phyloP scores from a whole-genome alignment of 768 basidiomycete species.

The Saitozyma podzolica region DNA sequence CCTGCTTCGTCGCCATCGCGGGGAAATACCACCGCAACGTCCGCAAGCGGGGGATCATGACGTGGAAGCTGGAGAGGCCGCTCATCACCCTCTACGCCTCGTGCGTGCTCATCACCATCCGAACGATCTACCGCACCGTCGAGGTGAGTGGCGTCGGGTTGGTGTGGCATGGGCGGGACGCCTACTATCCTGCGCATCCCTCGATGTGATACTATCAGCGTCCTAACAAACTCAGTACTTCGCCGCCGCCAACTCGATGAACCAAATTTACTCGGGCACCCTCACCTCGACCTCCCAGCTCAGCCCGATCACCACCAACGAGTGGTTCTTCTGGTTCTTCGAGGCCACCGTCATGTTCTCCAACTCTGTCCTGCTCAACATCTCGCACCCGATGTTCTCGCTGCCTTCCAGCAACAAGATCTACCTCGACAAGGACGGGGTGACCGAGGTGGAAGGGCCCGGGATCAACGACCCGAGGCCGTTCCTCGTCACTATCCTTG shows the following conservation, averaged over 20 bases:
- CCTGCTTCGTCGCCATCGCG: not conserved
- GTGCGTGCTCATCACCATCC: not conserved
- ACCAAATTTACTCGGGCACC: not conserved
- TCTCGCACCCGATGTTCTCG: not conserved
- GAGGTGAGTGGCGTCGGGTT: not conserved
- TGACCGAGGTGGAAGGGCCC: not conserved
- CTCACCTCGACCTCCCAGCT: not conserved
- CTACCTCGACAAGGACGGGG: not conserved
- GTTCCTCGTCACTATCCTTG: not conserved
- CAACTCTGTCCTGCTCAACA: not conserved
- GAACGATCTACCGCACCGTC: constrained; percentile 1
- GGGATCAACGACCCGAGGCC: not conserved
- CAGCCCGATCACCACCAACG: not conserved
- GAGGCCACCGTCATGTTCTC: not conserved
- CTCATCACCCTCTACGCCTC: not conserved
- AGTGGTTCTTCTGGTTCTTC: constrained; percentile 1
- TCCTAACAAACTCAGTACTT: not conserved
- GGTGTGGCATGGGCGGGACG: too few relatives aligned
- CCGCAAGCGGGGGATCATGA: not conserved
- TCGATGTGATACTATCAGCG: too few relatives aligned
- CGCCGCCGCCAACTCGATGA: not conserved
- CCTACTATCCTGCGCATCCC: too few relatives aligned
- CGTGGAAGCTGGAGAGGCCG: too few relatives aligned
- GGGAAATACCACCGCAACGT: not conserved
- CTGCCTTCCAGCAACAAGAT: not conserved